Base-by-base conservation (phyloP, 371 early-diverging fungal species). In the Actinomucor elegans region DNA sequence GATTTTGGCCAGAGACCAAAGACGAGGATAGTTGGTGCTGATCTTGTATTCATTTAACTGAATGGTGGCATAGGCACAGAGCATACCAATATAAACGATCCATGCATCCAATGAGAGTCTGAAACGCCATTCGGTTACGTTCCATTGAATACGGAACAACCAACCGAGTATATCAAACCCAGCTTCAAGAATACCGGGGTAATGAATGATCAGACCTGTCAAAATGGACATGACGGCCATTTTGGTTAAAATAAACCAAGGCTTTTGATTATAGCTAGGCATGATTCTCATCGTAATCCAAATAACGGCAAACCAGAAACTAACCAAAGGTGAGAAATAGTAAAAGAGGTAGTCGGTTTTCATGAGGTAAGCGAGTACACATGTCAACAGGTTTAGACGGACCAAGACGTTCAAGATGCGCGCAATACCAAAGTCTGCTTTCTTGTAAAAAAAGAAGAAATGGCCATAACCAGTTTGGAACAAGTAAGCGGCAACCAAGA, bases 391-490 rank as follows among this genome's bases (percentile, higher is more conserved):
- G 54, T 91, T 91, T 21, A 88, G 61, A 1, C 92, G 78, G 17
- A 86, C 71, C 49, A 91, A 69, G 29, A 87, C 80, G 23, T 71
- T 74, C 4, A 83, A 66, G 6, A 88, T 70, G 26, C 88, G 83
- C 3, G 41, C 60, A 38, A 85, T 65, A 10, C 86, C 75, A 63
- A 77, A 89, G 57, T 86, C 87, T 14, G 63, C 70, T 66, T 87
- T 89, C 50, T 75, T 81, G 73, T 81, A 82, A 48, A 87, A 87
- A 59, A 75, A 88, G 40, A 67, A 72, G 55, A 85, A 86, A 60
- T 89, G 88, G 0, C 90, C 89, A 59, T 83, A 90, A n/a, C 90
- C 92, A 0, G 90, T 88, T 78, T 89, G 86, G 67, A 88, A 92
- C 27, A 92, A 71, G 45, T 90, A 90, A 33, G 83, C 78, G 23